Percentiles rank a stretch among this genome's conserved stretches.
phyloP scores from a whole-genome alignment of 352 stramenopile genomes.

The Pythium rishiriense region DNA sequence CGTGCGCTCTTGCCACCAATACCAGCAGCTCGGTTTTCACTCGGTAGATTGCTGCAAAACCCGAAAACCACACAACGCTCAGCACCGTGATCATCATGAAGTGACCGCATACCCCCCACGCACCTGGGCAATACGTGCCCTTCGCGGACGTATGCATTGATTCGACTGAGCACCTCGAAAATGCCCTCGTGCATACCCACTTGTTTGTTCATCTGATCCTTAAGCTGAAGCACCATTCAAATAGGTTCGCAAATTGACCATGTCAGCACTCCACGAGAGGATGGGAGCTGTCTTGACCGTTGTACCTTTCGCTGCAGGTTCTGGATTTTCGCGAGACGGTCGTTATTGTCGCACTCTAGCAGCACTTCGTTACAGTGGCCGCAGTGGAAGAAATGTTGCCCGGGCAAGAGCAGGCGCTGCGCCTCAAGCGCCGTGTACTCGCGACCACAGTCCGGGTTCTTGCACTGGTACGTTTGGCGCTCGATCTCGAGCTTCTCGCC shows the following conservation, averaged over 20 bases:
- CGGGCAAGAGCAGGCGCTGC: conserved; percentile 78
- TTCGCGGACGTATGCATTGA: conserved; percentile 80
- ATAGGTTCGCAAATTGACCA: background rate
- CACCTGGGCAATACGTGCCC: conserved; percentile 67
- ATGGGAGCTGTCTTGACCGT: too few relatives aligned
- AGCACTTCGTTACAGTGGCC: conserved; percentile 85
- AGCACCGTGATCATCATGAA: background rate
- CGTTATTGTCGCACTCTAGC: conserved; percentile 89
- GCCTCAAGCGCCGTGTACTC: conserved; percentile 88
- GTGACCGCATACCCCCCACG: background rate
- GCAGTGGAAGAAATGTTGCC: conserved; percentile 83
- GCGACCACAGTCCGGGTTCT: conserved; percentile 78
- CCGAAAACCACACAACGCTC: background rate
- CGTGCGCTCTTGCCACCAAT: conserved; percentile 70
- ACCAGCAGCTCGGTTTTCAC: conserved; percentile 81
- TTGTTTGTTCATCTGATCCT: conserved; percentile 90
- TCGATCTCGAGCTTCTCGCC: conserved; percentile 87
- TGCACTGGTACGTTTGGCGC: conserved; percentile 86
- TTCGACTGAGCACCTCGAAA: conserved; percentile 80
- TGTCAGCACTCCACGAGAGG: background rate
- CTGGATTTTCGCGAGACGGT: conserved; percentile 72
- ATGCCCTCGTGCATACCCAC: conserved; percentile 80
- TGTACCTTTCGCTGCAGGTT: conserved; percentile 73
- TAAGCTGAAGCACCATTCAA: conserved; percentile 43
- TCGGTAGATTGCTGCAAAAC: conserved; percentile 65